A percentile compares a stretch with the other conserved stretches of the same genome.
Conservation (phyloP, 257 asterid species). For the Vinca minor region DNA sequence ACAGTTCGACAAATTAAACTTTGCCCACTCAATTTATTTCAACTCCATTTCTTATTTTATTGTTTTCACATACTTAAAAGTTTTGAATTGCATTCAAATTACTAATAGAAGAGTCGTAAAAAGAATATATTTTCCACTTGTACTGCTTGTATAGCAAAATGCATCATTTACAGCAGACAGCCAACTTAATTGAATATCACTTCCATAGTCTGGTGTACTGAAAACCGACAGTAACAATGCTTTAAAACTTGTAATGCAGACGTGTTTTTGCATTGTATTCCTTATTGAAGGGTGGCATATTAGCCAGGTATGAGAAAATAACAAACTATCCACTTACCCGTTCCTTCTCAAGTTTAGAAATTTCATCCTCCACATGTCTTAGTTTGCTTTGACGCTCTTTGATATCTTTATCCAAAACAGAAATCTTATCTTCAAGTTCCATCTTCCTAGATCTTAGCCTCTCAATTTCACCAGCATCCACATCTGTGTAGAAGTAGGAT, state of each 20-base stretch:
- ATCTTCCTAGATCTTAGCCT: slow-evolving; percentile 27
- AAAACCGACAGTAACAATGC: neutral
- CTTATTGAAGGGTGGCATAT: neutral
- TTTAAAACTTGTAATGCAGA: neutral
- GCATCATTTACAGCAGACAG: neutral
- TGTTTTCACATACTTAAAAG: neutral
- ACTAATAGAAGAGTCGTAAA: neutral
- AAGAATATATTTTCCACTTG: neutral
- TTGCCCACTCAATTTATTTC: neutral
- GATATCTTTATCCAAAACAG: slow-evolving; percentile 29
- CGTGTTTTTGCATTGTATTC: neutral
- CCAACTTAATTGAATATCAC: neutral
- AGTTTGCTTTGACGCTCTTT: slow-evolving; percentile 44
- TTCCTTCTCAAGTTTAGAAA: slow-evolving; percentile 52
- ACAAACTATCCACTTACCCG: slow-evolving; percentile 43
- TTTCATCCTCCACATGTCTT: slow-evolving; percentile 61
- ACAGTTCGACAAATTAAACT: neutral
- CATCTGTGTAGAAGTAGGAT: slow-evolving; percentile 32
- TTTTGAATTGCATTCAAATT: neutral
- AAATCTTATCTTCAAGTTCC: slow-evolving; percentile 37
- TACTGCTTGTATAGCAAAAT: neutral
- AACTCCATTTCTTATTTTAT: neutral
- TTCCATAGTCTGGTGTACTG: neutral
- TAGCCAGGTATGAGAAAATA: neutral
- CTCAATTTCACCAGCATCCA: slow-evolving; percentile 67